Conservation (phyloP, 2,329 filamentous ascomycete species). For the Fusarium sp. region DNA sequence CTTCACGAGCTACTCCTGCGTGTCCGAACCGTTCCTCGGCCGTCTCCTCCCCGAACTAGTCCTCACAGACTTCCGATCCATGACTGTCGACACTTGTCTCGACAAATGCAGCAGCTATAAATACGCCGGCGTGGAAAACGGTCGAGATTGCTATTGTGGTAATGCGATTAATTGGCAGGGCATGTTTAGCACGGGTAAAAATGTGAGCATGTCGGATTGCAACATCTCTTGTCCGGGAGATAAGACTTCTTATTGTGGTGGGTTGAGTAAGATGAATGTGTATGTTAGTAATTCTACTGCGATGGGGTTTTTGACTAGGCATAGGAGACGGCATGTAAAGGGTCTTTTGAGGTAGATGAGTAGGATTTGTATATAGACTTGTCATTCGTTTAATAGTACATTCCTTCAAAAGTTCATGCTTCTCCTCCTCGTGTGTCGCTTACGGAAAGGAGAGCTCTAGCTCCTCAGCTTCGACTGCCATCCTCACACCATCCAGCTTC, state of each 20-base stretch:
- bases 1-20: slow-evolving; percentile 53
- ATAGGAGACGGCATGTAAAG: slow-evolving; percentile 7
- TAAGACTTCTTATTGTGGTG: slow-evolving; percentile 48
- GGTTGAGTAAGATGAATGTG: slow-evolving; percentile 47
- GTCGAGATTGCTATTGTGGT: slow-evolving; percentile 54
- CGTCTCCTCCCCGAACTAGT: slow-evolving; percentile 48
- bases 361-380: background rate
- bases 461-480: background rate
- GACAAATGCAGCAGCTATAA: slow-evolving; percentile 49
- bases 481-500: background rate
- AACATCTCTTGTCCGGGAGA: slow-evolving; percentile 52
- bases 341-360: background rate
- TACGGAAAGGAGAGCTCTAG: slow-evolving; percentile 1
- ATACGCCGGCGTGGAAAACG: slow-evolving; percentile 54
- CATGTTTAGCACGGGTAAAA: slow-evolving; percentile 42
- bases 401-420: accelerated
- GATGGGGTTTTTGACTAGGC: slow-evolving; percentile 15
- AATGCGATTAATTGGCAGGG: slow-evolving; percentile 47
- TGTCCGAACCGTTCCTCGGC: slow-evolving; percentile 49
- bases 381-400: background rate
- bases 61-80: slow-evolving; percentile 46
- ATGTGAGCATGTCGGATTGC: slow-evolving; percentile 48
- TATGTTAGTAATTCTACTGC: slow-evolving; percentile 45
- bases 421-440: background rate
- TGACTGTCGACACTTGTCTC: slow-evolving; percentile 51